Evolutionary conservation across 805 yeast species (phyloP).

Genomic region (Candida krabiensis): DNA sequence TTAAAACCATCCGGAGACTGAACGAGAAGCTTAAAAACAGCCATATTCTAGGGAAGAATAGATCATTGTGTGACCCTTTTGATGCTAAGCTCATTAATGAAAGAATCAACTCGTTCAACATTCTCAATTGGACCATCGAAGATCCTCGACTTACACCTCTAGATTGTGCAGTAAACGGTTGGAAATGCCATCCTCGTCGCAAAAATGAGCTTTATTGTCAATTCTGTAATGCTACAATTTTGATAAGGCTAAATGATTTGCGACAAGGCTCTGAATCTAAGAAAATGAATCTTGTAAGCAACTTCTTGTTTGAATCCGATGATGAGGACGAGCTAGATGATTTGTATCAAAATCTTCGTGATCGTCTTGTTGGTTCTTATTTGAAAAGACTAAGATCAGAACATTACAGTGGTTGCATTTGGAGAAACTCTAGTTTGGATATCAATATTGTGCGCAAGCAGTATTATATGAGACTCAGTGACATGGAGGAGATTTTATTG

Average conservation of each 20-base stretch:
- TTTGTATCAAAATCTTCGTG: slow-evolving; percentile 13
- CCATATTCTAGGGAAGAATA: neutral
- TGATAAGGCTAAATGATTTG: slow-evolving; percentile 27
- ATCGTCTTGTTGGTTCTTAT: slow-evolving; percentile 28
- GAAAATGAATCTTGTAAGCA: slow-evolving; percentile 12
- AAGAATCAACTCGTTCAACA: slow-evolving; percentile 44
- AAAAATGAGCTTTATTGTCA: slow-evolving; percentile 35
- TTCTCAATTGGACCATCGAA: slow-evolving; percentile 47
- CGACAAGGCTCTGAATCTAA: slow-evolving; percentile 7
- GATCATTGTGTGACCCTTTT: slow-evolving; percentile 21
- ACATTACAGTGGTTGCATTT: slow-evolving; percentile 31
- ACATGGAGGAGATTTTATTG: slow-evolving; percentile 24
- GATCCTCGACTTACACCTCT: slow-evolving; percentile 41
- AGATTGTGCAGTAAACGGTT: slow-evolving; percentile 51
- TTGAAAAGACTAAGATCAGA: slow-evolving; percentile 24
- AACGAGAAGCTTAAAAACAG: slow-evolving; percentile 1
- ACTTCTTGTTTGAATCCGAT: slow-evolving; percentile 19
- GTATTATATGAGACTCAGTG: slow-evolving; percentile 27
- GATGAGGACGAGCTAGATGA: slow-evolving; percentile 25
- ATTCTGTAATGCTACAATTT: slow-evolving; percentile 32
- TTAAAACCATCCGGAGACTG: neutral
- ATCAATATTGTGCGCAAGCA: slow-evolving; percentile 20
- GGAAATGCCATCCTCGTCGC: slow-evolving; percentile 42
- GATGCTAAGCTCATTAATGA: slow-evolving; percentile 33
- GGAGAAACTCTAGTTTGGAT: slow-evolving; percentile 19